phyloP scores from a whole-genome alignment of 2,329 filamentous ascomycete genomes.

The Domatiomyces globalis region DNA sequence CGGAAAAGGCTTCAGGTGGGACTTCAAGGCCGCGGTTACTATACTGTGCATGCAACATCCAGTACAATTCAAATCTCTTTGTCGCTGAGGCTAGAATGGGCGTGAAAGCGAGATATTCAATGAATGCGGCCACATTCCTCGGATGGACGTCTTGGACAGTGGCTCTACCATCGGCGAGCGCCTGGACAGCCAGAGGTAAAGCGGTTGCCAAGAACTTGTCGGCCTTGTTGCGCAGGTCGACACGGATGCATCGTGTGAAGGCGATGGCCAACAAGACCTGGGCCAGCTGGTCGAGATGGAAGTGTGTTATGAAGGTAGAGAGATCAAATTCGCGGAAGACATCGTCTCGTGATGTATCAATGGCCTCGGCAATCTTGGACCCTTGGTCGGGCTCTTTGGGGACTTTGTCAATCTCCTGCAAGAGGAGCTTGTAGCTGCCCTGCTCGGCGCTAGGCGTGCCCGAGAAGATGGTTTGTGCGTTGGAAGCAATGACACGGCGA shows the following conservation, averaged over 20 bases:
- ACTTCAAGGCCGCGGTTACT: neutral
- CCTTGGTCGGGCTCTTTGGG: conserved; percentile 68
- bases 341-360: conserved; percentile 81
- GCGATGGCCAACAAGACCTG: conserved; percentile 80
- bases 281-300: conserved; percentile 76
- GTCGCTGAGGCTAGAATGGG: conserved; percentile 5
- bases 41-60: conserved; percentile 9
- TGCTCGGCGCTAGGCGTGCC: conserved; percentile 55
- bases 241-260: conserved; percentile 67
- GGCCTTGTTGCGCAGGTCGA: conserved; percentile 73
- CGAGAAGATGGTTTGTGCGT: conserved; percentile 79
- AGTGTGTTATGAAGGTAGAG: conserved; percentile 90
- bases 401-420: conserved; percentile 75
- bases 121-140: conserved; percentile 4
- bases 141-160: neutral
- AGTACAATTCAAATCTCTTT: conserved; percentile 10
- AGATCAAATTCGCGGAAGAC: conserved; percentile 93
- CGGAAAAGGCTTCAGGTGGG: conserved; percentile 27
- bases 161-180: conserved; percentile 7
- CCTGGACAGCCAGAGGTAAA: conserved; percentile 6
- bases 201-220: conserved; percentile 11
- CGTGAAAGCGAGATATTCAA: conserved; percentile 14
- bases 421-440: conserved; percentile 71
- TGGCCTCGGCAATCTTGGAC: conserved; percentile 79
- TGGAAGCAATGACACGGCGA: conserved; percentile 76